Evolutionary conservation across 2,329 filamentous ascomycete species (phyloP).

Genomic region (Epichloe sibirici): DNA sequence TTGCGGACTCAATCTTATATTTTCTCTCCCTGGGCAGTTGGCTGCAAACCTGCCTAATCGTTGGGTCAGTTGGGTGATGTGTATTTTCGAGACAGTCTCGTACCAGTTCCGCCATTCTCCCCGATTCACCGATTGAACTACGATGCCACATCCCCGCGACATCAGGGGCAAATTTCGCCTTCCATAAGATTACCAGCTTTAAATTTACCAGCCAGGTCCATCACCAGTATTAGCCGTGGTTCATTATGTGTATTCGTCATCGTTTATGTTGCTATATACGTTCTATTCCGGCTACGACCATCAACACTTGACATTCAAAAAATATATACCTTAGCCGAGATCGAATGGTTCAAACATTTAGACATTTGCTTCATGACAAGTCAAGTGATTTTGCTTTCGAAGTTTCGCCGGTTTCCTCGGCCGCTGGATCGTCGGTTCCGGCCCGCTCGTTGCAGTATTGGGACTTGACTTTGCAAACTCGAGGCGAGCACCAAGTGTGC

Average conservation of each 20-base stretch:
- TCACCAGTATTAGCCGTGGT: too few relatives aligned
- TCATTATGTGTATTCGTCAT: background rate
- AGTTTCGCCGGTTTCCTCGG: background rate
- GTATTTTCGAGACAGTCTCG: background rate
- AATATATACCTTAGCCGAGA: conserved; percentile 1
- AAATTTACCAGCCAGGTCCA: too few relatives aligned
- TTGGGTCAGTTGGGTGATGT: background rate
- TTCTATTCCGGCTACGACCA: background rate
- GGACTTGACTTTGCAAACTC: conserved; percentile 1
- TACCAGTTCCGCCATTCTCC: background rate
- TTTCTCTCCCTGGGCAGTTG: conserved; percentile 33
- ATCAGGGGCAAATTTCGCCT: too few relatives aligned
- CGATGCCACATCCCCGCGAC: background rate
- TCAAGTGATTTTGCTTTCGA: background rate
- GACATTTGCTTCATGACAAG: background rate
- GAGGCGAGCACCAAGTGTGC: conserved; percentile 3
- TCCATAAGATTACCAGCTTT: too few relatives aligned
- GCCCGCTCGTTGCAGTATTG: background rate
- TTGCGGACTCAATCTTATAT: conserved; percentile 48
- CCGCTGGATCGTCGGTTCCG: background rate
- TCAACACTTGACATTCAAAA: background rate
- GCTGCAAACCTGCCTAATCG: too few relatives aligned
- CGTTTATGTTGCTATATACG: background rate
- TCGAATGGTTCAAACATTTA: background rate
- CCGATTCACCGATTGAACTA: conserved; percentile 2